Base-by-base conservation (phyloP, 306 rosid genomes). In the Lathyrus aphaca region DNA sequence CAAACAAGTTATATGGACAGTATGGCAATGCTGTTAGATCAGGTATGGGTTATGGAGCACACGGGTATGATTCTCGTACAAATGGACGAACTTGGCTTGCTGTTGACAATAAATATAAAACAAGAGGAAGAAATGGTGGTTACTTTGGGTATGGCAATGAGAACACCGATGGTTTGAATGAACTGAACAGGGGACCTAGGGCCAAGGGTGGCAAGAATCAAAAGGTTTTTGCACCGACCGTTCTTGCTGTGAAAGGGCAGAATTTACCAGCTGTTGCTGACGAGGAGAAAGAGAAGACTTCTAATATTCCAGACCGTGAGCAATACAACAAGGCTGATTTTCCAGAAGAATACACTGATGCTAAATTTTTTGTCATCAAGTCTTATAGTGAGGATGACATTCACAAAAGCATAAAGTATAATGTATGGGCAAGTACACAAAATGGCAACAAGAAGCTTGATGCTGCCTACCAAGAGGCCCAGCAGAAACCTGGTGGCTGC, bases 341-440 rank as follows among this genome's bases (percentile, higher is more conserved):
- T 19, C 82, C 89, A 0, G 96, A 91, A 64, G 87, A 86, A 3
- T 91, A 83, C 14, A 17, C 81, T 2, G 91, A 91, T 74, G 96
- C 96, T 46, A 94, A 87, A 55, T 77, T 86, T 67, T 94, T 91
- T 49, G 78, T 94, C 72, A 94, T 94, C 0, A 94, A 94, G 82
- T 94, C 99, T 4, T 94, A 94, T 38, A 94, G 99, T 8, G 99
- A 94, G 76, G 99, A 94, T 74, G 99, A 94, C 79, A 91, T 94
- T 17, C 99, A 94, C 50, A 94, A 94, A 71, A 94, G 99, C 77
- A 94, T 94, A 30, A 94, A 94, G 81, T 94, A 94, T 68, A 87
- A 76, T 75, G 99, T 94, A 18, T 94, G 99, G 99, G 99, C 99
- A 15, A 94, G 99, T 44, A 94, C 99, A 1, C 99, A 90, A 53